A percentile compares a stretch with the other conserved stretches of the same genome.
phyloP scores from a whole-genome alignment of 495 filamentous ascomycete species.

The Glarea lozoyensis region DNA sequence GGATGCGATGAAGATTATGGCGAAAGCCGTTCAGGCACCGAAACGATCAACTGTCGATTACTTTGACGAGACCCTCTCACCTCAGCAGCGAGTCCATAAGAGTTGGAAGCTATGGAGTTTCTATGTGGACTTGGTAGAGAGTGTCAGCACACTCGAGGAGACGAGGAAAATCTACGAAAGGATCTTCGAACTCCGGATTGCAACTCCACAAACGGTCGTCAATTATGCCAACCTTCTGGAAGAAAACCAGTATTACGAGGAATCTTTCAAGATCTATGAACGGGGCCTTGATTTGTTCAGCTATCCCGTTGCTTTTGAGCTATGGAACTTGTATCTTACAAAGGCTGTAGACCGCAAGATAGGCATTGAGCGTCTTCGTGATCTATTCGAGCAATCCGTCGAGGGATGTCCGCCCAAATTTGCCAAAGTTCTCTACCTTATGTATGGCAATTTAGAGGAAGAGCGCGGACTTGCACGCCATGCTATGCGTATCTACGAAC shows the following conservation, averaged over 20 bases:
- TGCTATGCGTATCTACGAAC: slow-evolving; percentile 98
- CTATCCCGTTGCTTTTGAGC: slow-evolving; percentile 95
- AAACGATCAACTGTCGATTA: slow-evolving; percentile 95
- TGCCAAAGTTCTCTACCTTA: slow-evolving; percentile 88
- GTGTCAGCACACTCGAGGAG: slow-evolving; percentile 83
- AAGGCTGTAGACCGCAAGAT: slow-evolving; percentile 96
- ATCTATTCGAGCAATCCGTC: slow-evolving; percentile 95
- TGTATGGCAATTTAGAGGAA: slow-evolving; percentile 98
- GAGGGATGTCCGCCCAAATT: slow-evolving; percentile 94
- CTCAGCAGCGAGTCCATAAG: slow-evolving; percentile 96
- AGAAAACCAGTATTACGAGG: slow-evolving; percentile 93
- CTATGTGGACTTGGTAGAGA: slow-evolving; percentile 97
- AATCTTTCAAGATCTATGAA: slow-evolving; percentile 97
- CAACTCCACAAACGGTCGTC: slow-evolving; percentile 95
- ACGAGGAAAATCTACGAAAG: slow-evolving; percentile 91
- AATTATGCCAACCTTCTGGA: slow-evolving; percentile 97
- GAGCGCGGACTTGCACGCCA: slow-evolving; percentile 93
- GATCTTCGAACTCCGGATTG: slow-evolving; percentile 97
- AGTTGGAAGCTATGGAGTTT: slow-evolving; percentile 99
- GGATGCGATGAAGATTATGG: slow-evolving; percentile 88
- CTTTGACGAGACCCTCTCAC: slow-evolving; percentile 89
- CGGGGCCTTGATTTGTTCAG: slow-evolving; percentile 93
- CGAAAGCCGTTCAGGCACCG: slow-evolving; percentile 89
- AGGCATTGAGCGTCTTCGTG: slow-evolving; percentile 84
- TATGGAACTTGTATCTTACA: slow-evolving; percentile 97